Base-by-base conservation (phyloP, 257 asterid species). In the Fraxinus quadrangulata region DNA sequence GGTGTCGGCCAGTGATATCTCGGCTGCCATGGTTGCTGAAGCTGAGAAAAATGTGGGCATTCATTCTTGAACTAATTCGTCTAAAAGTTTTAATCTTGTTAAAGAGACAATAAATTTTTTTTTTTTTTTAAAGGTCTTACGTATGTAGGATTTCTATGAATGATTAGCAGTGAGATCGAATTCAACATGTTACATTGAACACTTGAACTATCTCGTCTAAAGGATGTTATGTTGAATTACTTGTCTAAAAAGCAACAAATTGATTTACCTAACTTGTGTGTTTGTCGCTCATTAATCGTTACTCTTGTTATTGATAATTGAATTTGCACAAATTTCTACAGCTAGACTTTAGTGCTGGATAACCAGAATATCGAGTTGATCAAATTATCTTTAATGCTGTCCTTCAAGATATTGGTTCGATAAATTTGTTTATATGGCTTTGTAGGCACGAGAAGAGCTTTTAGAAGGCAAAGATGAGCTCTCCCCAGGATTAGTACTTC, bases 21-120 rank as follows among this genome's bases (percentile, higher is more conserved):
- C 99, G 4, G 98, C 93, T 24, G 86, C 99, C 70, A 93, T 96
- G 99, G 98, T 93, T 2, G 87, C 93, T 40, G 98, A 96, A 87
- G 99, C 98, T 56, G 87, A 93, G 88, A 90, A 84, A 80, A 86
- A 89, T 88, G 98, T 91, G 30, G 59, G 77, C 36, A 70, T 21
- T 36, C 47, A 11, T 70, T 56, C 26, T n/a, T n/a, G 28, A n/a
- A 56, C 26, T 6, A 54, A 54, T n/a, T 54, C 12, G 11, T 56
- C 12, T 7, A 56, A 56, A 56, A 56, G 66, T 56, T n/a, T 56
- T n/a, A n/a, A n/a, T 56, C 19, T 56, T 56, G 59, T 16, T 4
- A 16, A 47, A 47, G n/a, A 47, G n/a, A 5, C 13, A 4, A 47
- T 47, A 19, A 47, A 47, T 14, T 47, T 47, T 3, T 45, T 45